Percentiles rank a stretch among this genome's conserved stretches.
Evolutionary conservation across 2,329 filamentous ascomycete species (phyloP).

Genomic region (Cercospora citrullina): DNA sequence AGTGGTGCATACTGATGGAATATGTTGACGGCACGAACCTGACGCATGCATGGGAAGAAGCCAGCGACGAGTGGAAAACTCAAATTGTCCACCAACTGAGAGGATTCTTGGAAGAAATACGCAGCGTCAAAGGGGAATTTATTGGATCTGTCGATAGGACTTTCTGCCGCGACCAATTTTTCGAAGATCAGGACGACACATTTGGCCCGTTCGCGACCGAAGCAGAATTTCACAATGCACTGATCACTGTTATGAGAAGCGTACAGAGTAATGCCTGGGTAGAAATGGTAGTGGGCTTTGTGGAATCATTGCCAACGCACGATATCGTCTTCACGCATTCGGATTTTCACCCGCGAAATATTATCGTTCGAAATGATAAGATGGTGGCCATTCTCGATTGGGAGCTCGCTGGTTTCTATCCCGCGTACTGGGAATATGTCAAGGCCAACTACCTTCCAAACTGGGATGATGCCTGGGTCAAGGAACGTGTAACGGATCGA

Average conservation of each 20-base stretch:
- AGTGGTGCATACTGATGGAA: slow-evolving; percentile 15
- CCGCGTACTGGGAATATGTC: slow-evolving; percentile 22
- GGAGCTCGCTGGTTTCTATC: slow-evolving; percentile 20
- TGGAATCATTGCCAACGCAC: slow-evolving; percentile 3
- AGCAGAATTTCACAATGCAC: background rate
- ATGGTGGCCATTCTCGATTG: slow-evolving; percentile 22
- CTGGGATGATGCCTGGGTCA: slow-evolving; percentile 10
- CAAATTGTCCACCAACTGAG: background rate
- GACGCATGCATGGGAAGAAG: slow-evolving; percentile 1
- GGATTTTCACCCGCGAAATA: slow-evolving; percentile 24
- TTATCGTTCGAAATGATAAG: slow-evolving; percentile 19
- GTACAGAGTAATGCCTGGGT: background rate
- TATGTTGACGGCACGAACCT: slow-evolving; percentile 14
- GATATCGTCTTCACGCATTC: slow-evolving; percentile 22
- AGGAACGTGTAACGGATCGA: background rate
- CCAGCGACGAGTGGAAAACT: background rate
- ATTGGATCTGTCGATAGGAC: background rate
- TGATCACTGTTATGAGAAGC: background rate
- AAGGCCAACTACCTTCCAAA: slow-evolving; percentile 3
- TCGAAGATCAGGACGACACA: background rate
- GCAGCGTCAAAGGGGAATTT: background rate
- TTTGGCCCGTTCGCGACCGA: slow-evolving; percentile 1
- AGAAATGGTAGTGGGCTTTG: background rate
- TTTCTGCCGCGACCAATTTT: slow-evolving; percentile 5
- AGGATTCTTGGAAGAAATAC: background rate